phyloP scores from a whole-genome alignment of 148 eudicot species.

The Amaranthus cruentus region DNA sequence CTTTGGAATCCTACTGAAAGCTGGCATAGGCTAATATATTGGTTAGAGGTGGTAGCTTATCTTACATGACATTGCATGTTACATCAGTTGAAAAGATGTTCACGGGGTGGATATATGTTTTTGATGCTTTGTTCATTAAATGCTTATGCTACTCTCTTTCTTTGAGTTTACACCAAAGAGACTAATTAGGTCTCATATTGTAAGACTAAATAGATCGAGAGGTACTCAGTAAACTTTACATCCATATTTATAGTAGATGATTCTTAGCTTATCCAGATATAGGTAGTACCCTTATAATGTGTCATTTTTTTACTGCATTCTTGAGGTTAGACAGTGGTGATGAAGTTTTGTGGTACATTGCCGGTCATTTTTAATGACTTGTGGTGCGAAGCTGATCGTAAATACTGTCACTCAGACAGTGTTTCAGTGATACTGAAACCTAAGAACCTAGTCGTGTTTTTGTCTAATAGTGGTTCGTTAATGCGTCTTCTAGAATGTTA shows the following conservation, averaged over 20 bases:
- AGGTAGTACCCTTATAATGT: neutral
- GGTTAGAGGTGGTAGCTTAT: constrained; percentile 16
- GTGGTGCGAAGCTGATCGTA: neutral
- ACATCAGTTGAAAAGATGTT: constrained; percentile 15
- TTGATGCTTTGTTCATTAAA: neutral
- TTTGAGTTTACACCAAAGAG: neutral
- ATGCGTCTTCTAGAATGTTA: neutral
- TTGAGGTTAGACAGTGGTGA: neutral
- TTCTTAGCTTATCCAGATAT: neutral
- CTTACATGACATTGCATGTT: constrained; percentile 6
- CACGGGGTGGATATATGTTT: neutral
- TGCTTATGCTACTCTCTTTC: too few relatives aligned
- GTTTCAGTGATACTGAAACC: neutral
- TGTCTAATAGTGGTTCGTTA: constrained; percentile 2
- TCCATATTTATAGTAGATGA: neutral
- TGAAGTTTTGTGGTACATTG: neutral
- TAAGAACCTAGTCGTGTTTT: constrained; percentile 3
- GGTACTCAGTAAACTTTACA: neutral
- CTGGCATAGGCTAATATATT: constrained; percentile 18
- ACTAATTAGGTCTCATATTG: neutral
- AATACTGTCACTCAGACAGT: neutral
- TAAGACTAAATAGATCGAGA: neutral
- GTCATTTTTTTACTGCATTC: neutral
- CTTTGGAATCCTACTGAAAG: constrained; percentile 20
- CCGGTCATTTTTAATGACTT: neutral